A percentile compares a stretch with the other conserved stretches of the same genome.
These are phyloP conservation scores for Euptelea pleiosperma DNA, from an alignment of 164 flowering plant genomes.

Conservation along the genomic window DNA sequence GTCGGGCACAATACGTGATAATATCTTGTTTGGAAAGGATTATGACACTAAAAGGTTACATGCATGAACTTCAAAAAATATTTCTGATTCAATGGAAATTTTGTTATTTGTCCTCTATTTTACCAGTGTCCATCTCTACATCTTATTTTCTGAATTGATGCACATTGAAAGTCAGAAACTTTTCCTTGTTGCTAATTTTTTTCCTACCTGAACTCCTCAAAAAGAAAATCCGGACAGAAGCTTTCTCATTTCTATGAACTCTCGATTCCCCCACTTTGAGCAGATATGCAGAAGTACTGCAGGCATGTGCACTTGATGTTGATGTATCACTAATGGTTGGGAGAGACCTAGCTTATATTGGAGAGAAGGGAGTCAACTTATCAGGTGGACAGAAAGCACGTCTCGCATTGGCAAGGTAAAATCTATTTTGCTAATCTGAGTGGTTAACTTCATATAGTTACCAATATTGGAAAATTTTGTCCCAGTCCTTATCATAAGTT, in stretches of 20 bases:
- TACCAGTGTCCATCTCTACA: background rate
- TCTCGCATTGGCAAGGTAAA: conserved; percentile 84
- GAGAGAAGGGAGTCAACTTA: conserved; percentile 84
- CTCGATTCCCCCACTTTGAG: conserved; percentile 9
- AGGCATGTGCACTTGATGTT: conserved; percentile 74
- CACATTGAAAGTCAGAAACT: background rate
- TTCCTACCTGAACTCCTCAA: background rate
- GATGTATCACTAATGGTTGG: conserved; percentile 81
- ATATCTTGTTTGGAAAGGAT: conserved; percentile 71
- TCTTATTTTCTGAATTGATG: background rate
- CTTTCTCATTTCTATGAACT: background rate
- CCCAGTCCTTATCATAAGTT: conserved; percentile 2
- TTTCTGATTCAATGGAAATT: background rate
- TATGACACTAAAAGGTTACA: conserved; percentile 60
- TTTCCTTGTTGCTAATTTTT: background rate
- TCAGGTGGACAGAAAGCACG: conserved; percentile 98
- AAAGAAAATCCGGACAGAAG: background rate
- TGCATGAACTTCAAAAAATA: background rate
- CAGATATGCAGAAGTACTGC: conserved; percentile 65
- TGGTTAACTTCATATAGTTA: background rate
- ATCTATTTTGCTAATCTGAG: background rate
- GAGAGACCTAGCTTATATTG: conserved; percentile 76
- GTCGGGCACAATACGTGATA: conserved; percentile 86
- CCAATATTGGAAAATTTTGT: conserved; percentile 1
- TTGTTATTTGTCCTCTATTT: background rate